These are phyloP conservation scores for Pistacia vera DNA, from an alignment of 345 rosid species.

Conservation along the genomic window DNA sequence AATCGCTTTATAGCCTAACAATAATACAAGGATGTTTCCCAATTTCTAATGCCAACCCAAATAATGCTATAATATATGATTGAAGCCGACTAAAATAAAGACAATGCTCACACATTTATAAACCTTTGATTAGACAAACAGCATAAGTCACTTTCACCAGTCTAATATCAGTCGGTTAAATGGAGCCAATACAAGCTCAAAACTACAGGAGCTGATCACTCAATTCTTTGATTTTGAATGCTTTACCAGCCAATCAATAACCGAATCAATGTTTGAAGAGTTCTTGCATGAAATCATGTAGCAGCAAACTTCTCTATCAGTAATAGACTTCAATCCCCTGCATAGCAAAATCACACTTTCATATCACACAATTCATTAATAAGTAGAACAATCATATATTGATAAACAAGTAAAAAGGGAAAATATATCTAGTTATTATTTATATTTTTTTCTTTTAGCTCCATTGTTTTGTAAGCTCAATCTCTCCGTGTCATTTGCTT, in stretches of 20 bases:
- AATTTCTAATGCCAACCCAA: constrained; percentile 16
- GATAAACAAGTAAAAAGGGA: not conserved
- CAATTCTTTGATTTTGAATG: constrained; percentile 69
- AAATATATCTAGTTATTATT: not conserved
- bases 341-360: not conserved
- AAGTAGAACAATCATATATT: not conserved
- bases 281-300: constrained; percentile 79
- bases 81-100: constrained; percentile 16
- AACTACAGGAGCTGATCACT: constrained; percentile 18
- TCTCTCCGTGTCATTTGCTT: not conserved
- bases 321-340: constrained; percentile 65
- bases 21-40: constrained; percentile 15
- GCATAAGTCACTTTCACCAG: constrained; percentile 13
- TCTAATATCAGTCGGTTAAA: constrained; percentile 7
- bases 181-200: not conserved
- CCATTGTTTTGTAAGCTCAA: not conserved
- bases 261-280: constrained; percentile 68
- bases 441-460: not conserved
- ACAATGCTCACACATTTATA: constrained; percentile 19
- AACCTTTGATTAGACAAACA: constrained; percentile 22
- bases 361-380: not conserved
- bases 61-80: not conserved
- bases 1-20: constrained; percentile 12
- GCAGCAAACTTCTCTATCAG: constrained; percentile 67
- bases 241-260: constrained; percentile 76